These are phyloP conservation scores for Apophysomyces ossiformis DNA, from an alignment of 371 early-diverging fungal genomes.

Conservation along the genomic window DNA sequence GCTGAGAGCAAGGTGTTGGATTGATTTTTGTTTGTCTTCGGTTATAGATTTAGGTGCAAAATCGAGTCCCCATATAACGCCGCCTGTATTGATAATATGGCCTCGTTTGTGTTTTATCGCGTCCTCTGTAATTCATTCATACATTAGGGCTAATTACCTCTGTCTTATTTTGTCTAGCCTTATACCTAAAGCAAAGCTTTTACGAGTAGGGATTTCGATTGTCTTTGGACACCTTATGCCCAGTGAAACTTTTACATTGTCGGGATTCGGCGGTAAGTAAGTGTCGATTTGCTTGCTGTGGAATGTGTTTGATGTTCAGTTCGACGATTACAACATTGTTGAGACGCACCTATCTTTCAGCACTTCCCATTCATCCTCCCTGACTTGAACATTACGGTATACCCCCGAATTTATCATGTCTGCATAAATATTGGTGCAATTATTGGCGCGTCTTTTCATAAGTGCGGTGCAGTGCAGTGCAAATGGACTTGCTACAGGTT, in stretches of 20 bases:
- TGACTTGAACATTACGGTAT: background rate
- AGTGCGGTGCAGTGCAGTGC: too few relatives aligned
- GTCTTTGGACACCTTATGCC: slow-evolving; percentile 21
- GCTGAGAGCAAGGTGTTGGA: slow-evolving; percentile 66
- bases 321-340: background rate
- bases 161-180: too few relatives aligned
- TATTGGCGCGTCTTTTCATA: background rate
- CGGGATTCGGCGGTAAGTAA: slow-evolving; percentile 17
- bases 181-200: slow-evolving; percentile 16
- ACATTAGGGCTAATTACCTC: background rate
- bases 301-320: background rate
- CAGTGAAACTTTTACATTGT: slow-evolving; percentile 14
- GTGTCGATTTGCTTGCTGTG: slow-evolving; percentile 15
- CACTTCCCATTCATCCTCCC: slow-evolving; percentile 21
- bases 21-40: slow-evolving; percentile 19
- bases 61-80: slow-evolving; percentile 67
- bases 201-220: slow-evolving; percentile 8
- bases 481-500: too few relatives aligned
- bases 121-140: slow-evolving; percentile 15
- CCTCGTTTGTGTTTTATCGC: slow-evolving; percentile 30
- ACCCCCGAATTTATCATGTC: background rate
- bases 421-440: background rate
- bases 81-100: slow-evolving; percentile 56
- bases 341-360: slow-evolving; percentile 15
- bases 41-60: slow-evolving; percentile 54